Evolutionary conservation across 176 grass and related monocot genomes (phyloP), one percentile per base, ranked within the genome.

Genomic region (Oryza punctata): DNA sequence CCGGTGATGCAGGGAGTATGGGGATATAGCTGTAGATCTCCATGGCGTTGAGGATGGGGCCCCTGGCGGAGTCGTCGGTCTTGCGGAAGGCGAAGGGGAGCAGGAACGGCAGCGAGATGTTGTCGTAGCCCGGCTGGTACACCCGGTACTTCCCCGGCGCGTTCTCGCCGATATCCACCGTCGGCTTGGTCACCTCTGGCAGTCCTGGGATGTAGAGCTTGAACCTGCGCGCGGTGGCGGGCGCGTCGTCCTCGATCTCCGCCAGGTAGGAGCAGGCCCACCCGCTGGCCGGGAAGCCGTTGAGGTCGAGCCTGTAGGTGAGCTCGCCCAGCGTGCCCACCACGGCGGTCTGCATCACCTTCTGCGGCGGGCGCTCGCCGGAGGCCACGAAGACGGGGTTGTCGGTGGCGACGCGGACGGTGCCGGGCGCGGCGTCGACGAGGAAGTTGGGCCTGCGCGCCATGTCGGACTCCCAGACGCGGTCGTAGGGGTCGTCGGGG

Each of bases 391-490:
- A 88, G 26, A 98, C 87, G 27, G 90, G 87, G 74, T 26, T 79
- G 40, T 76, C 72, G 2, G 96, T 98, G 38, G 96, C 91, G 45
- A 98, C 91, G 23, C 67, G 86, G 85, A 80, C 28, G n/a, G 91
- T 98, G 40, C 96, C 96, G 0, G 91, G 89, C 16, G 92, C 89
- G 16, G 91, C 93, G 45, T 98, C 96, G 33, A 98, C 96, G 25
- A 98, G 73, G 68, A 85, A 98, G 86, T 98, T 95, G 82, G 96
- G 57, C 72, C 88, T 88, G 70, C 88, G 82, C 0, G 86, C 69
- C 86, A 90, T 43, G 87, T 98, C 96, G 2, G 96, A 98, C 87
- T 98, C 91, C 96, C 96, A 98, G 85, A 95, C 91, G 66, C 93
- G 77, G 74, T 98, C 96, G 50, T 91, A 98, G 1, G 96, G 91